A percentile compares a stretch with the other conserved stretches of the same genome.
Evolutionary conservation across 1,139 yeast genomes (phyloP).

Genomic region (Meyerozyma guilliermondii): DNA sequence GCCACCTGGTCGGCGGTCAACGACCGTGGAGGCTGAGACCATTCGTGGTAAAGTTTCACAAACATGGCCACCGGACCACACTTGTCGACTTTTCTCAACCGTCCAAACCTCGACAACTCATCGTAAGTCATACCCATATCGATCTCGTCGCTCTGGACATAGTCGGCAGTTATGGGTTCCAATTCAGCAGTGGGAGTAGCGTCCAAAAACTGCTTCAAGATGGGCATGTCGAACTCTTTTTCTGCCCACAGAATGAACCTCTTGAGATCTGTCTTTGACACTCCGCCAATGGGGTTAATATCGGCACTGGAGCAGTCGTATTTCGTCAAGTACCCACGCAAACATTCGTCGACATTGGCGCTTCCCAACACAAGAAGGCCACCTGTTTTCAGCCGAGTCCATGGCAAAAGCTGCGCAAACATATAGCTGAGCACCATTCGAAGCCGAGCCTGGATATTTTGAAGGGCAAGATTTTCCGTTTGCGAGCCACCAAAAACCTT

Average conservation of each 20-base stretch:
- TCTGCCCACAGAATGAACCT: conserved; percentile 79
- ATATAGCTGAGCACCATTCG: conserved; percentile 92
- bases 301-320: conserved; percentile 98
- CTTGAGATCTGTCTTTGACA: conserved; percentile 88
- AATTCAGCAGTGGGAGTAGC: conserved; percentile 98
- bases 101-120: conserved; percentile 88
- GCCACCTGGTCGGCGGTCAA: conserved; percentile 82
- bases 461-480: conserved; percentile 88
- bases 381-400: conserved; percentile 72
- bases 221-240: conserved; percentile 64
- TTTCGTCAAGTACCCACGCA: conserved; percentile 92
- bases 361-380: conserved; percentile 89
- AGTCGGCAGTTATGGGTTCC: conserved; percentile 88
- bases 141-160: conserved; percentile 92
- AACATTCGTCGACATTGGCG: conserved; percentile 96
- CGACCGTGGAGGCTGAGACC: conserved; percentile 69
- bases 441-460: conserved; percentile 91
- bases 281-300: conserved; percentile 95
- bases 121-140: conserved; percentile 99
- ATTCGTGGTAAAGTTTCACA: conserved; percentile 78
- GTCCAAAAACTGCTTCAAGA: conserved; percentile 67
- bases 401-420: conserved; percentile 91
- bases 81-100: conserved; percentile 82
- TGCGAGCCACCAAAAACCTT: conserved; percentile 91
- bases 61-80: conserved; percentile 97